Evolutionary conservation across 2,329 filamentous ascomycete genomes (phyloP).

Genomic region (Pseudogymnoascus sp.): DNA sequence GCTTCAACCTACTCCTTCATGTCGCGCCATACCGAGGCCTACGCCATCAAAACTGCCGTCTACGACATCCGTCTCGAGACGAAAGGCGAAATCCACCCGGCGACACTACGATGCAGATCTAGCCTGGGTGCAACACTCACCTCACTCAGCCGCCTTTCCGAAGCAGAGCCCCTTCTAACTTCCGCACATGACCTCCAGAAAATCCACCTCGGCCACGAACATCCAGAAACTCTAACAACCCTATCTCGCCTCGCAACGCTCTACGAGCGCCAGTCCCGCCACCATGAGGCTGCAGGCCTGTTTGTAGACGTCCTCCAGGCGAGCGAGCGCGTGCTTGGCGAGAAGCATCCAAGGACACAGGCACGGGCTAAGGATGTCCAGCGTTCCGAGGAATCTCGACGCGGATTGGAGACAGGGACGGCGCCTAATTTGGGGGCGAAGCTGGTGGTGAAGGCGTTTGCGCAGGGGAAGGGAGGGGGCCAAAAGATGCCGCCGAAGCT

Average conservation of each 20-base stretch:
- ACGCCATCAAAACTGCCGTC: neutral
- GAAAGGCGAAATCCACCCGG: neutral
- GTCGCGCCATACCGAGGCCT: neutral
- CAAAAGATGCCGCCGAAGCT: neutral
- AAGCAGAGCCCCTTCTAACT: neutral
- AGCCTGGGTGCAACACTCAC: neutral
- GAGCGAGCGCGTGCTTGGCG: neutral
- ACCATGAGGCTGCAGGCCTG: neutral
- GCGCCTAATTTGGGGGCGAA: neutral
- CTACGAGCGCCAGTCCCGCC: neutral
- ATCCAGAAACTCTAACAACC: neutral
- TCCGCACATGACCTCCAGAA: neutral
- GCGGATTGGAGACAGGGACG: neutral
- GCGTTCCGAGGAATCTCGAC: neutral
- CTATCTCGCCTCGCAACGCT: neutral
- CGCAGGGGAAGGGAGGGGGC: neutral
- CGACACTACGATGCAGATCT: neutral
- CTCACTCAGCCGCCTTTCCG: neutral
- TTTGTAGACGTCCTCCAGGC: neutral
- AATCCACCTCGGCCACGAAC: neutral
- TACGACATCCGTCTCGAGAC: neutral
- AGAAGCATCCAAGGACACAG: neutral
- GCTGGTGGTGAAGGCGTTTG: neutral
- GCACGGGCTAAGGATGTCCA: neutral
- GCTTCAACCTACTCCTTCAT: neutral